Evolutionary conservation across 345 rosid species (phyloP), one percentile per base, ranked within the genome.

Genomic region (Diplotaxis tenuifolia): DNA sequence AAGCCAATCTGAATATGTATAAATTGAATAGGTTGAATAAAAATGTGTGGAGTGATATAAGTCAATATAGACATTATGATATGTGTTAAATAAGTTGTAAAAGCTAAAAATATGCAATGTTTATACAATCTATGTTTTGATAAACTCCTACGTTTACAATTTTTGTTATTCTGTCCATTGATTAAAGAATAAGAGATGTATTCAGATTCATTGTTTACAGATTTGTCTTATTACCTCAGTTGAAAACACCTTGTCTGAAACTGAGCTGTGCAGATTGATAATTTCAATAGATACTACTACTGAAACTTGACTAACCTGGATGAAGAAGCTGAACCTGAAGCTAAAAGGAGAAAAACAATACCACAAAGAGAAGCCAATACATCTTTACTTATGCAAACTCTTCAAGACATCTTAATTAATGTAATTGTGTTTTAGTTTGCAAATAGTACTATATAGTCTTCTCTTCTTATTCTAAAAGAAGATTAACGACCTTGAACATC

Each of bases 401-500:
- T 38, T 38, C n/a, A 5, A 12, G 47, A 38, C 47, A 38, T 11
- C 6, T 38, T 38, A 38, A 12, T 4, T 3, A 38, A 11, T 0
- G n/a, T 38, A 11, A 4, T 38, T 38, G 11, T 38, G n/a, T 10
- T 23, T 9, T 15, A 4, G 5, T 29, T 47, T n/a, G 16, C 8
- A 15, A 10, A 0, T 10, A 15, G 22, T 47, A 42, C 8, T 53
- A 19, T 53, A 19, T 14, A 67, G n/a, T 54, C 27, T 36, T 56
- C 4, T 55, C 18, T 15, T 68, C 15, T 32, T 14, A 68, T 68
- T n/a, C 12, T 3, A 22, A 22, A 69, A 40, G 38, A 40, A 7
- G n/a, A 21, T 68, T 78, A 84, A 52, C 90, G 88, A 32, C 71
- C 78, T 2, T 64, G 68, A 62, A 82, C 7, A 6, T 52, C 62